Conservation (phyloP, 2,329 filamentous ascomycete species). For the Zymoseptoria pseudotritici region DNA sequence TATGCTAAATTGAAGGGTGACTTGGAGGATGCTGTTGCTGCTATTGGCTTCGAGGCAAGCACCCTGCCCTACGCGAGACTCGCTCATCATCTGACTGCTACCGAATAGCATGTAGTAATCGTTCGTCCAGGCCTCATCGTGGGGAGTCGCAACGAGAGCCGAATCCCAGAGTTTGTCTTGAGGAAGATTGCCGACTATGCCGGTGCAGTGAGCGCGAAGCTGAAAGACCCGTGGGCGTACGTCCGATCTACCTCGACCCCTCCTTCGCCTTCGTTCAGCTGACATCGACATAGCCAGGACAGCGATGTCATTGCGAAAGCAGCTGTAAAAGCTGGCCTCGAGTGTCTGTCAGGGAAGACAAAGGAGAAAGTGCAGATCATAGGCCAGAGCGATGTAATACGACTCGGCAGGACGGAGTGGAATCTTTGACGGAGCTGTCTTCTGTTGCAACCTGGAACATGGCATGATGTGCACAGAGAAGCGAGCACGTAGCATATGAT, state of each 20-base stretch:
- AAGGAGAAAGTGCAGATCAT: conserved; percentile 56
- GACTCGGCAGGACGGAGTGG: conserved; percentile 53
- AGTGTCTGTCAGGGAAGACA: conserved; percentile 45
- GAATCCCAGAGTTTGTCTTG: conserved; percentile 49
- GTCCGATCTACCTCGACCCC: neutral
- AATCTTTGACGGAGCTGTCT: conserved; percentile 10
- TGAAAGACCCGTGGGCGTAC: conserved; percentile 57
- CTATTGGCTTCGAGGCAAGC: conserved; percentile 57
- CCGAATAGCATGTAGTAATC: conserved; percentile 56
- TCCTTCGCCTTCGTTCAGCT: neutral
- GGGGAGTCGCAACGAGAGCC: conserved; percentile 57
- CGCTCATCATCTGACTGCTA: neutral
- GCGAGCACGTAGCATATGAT: no score
- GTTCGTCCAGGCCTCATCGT: conserved; percentile 67
- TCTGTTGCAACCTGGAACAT: neutral
- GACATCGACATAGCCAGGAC: conserved; percentile 47
- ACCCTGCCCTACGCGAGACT: neutral
- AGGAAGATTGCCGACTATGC: conserved; percentile 50
- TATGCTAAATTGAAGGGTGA: conserved; percentile 75
- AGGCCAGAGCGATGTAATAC: conserved; percentile 55
- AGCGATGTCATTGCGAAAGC: conserved; percentile 63
- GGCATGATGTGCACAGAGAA: no score
- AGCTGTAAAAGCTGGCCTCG: conserved; percentile 52
- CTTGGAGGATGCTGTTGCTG: conserved; percentile 69
- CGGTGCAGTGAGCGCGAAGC: conserved; percentile 45